These are phyloP conservation scores for Fusarium zealandicum DNA, from an alignment of 2,329 filamentous ascomycete genomes.

Conservation along the genomic window DNA sequence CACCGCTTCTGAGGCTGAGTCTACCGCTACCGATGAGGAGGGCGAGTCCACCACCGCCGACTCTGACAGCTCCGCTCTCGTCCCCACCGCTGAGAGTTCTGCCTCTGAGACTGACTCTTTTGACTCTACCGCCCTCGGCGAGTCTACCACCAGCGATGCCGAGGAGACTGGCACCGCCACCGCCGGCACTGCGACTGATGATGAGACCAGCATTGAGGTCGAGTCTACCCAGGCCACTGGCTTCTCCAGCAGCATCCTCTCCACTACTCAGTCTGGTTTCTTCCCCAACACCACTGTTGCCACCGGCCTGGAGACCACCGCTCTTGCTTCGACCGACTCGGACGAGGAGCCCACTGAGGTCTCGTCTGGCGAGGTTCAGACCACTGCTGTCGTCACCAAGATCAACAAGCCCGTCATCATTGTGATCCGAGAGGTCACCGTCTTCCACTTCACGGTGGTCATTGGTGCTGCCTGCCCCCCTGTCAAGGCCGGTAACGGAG, in stretches of 20 bases:
- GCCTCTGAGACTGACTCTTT: conserved; percentile 14
- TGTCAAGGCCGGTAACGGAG: conserved; percentile 30
- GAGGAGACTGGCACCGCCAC: conserved; percentile 20
- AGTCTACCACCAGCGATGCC: conserved; percentile 4
- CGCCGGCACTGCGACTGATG: conserved; percentile 24
- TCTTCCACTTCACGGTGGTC: conserved; percentile 35
- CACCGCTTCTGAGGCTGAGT: conserved; percentile 13
- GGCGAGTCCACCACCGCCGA: conserved; percentile 8
- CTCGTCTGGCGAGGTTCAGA: conserved; percentile 1
- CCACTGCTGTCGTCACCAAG: conserved; percentile 27
- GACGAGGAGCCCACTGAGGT: conserved; percentile 11
- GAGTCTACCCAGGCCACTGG: conserved; percentile 16
- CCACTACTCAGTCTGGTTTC: conserved; percentile 21
- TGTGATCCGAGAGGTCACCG: conserved; percentile 34
- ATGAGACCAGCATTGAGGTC: conserved; percentile 18
- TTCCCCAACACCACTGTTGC: conserved; percentile 31
- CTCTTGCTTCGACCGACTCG: neutral
- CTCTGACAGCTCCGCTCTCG: conserved; percentile 2
- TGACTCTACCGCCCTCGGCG: conserved; percentile 12
- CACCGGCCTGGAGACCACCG: conserved; percentile 12
- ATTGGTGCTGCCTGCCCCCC: conserved; percentile 40
- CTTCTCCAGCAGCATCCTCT: conserved; percentile 21
- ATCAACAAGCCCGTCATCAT: conserved; percentile 31
- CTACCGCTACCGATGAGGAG: conserved; percentile 22
- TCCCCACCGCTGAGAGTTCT: conserved; percentile 14